phyloP scores from a whole-genome alignment of 352 stramenopile species.

The Pythium coloratum region DNA sequence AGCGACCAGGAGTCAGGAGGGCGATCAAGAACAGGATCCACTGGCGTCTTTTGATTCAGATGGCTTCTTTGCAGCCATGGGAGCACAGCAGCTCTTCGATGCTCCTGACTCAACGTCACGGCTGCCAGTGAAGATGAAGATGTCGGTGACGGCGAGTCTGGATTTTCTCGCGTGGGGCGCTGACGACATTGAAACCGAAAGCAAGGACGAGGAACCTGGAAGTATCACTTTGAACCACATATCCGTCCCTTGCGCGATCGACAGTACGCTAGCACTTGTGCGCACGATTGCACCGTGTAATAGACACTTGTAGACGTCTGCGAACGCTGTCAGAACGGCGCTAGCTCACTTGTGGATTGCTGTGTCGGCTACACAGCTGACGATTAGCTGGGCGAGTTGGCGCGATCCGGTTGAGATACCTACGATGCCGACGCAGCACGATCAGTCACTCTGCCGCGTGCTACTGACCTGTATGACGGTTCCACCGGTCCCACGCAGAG shows the following conservation, averaged over 20 bases:
- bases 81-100: background rate
- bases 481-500: slow-evolving; percentile 16
- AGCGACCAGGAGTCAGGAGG: background rate
- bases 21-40: background rate
- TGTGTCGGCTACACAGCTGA: background rate
- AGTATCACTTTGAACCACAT: too few species aligned
- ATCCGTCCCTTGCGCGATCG: too few species aligned
- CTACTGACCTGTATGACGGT: slow-evolving; percentile 14
- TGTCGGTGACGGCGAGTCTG: background rate
- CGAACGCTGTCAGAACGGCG: too few species aligned
- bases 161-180: background rate
- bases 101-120: background rate
- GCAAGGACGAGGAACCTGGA: background rate
- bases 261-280: background rate
- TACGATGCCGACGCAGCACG: background rate
- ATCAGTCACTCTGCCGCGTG: background rate
- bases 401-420: background rate
- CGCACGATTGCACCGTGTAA: too few species aligned
- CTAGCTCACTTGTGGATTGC: background rate
- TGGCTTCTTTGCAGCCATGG: background rate
- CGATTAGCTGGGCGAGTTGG: background rate
- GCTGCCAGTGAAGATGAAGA: background rate
- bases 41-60: background rate
- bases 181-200: background rate
- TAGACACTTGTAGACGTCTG: too few species aligned